A percentile compares a stretch with the other conserved stretches of the same genome.
phyloP scores from a whole-genome alignment of 2,329 filamentous ascomycete genomes.

The Cladosporium sp. region DNA sequence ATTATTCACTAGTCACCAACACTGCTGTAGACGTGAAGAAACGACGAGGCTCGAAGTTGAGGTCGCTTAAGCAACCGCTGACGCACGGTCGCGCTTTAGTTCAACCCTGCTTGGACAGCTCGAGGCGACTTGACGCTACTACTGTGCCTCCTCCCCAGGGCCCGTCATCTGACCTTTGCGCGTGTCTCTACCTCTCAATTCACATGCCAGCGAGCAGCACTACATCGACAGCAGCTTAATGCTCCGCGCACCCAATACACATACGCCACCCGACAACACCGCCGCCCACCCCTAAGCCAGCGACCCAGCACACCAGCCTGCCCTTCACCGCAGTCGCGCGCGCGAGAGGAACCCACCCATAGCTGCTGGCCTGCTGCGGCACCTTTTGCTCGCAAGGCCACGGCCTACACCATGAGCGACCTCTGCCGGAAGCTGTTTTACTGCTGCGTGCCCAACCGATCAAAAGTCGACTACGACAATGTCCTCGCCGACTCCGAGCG shows the following conservation, averaged over 20 bases:
- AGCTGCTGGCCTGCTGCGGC: constrained; percentile 15
- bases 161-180: constrained; percentile 11
- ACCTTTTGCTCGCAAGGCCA: constrained; percentile 18
- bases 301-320: neutral
- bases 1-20: neutral
- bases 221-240: constrained; percentile 5
- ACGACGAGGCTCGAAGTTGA: neutral
- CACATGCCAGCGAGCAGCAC: constrained; percentile 7
- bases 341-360: constrained; percentile 1
- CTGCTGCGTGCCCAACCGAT: constrained; percentile 34
- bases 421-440: constrained; percentile 30
- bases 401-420: constrained; percentile 24
- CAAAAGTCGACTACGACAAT: constrained; percentile 42
- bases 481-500: constrained; percentile 86
- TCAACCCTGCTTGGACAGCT: neutral
- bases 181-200: constrained; percentile 3
- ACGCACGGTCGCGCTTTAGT: neutral
- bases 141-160: constrained; percentile 4
- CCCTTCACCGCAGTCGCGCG: constrained; percentile 3
- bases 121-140: constrained; percentile 1
- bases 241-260: neutral
- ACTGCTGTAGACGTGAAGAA: neutral
- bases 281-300: neutral
- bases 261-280: neutral
- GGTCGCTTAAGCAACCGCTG: constrained; percentile 2